Evolutionary conservation across 805 yeast species (phyloP).

Genomic region (Starmerella sirachaensis): DNA sequence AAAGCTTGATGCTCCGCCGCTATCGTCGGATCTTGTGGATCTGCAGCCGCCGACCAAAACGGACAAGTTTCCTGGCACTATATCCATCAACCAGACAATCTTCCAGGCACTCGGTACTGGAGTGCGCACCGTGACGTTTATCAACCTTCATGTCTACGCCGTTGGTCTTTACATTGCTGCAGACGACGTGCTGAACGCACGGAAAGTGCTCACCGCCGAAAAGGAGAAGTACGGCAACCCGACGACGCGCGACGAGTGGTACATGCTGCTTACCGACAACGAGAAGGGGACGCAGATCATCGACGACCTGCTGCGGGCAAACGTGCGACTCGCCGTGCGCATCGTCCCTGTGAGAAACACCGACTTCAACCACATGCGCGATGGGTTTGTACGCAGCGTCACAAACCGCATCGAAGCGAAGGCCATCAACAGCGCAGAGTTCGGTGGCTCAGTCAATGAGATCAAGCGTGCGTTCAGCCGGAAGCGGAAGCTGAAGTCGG

Average conservation of each 20-base stretch:
- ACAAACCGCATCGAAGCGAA: conserved; percentile 54
- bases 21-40: not conserved
- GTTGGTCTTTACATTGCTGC: conserved; percentile 67
- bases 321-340: conserved; percentile 55
- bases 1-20: conserved; percentile 4
- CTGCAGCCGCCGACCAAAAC: conserved; percentile 29
- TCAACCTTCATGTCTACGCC: conserved; percentile 75
- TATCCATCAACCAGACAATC: conserved; percentile 23
- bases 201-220: conserved; percentile 14
- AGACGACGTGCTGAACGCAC: conserved; percentile 34
- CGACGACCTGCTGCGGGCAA: conserved; percentile 43
- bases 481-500: conserved; percentile 63
- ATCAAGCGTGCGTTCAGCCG: conserved; percentile 49
- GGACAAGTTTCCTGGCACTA: conserved; percentile 27
- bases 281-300: conserved; percentile 42
- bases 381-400: conserved; percentile 75
- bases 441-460: conserved; percentile 56
- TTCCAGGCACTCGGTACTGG: conserved; percentile 68
- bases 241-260: conserved; percentile 7
- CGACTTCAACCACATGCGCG: conserved; percentile 78
- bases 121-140: conserved; percentile 68
- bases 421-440: conserved; percentile 33
- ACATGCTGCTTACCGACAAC: conserved; percentile 33
- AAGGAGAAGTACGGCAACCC: conserved; percentile 1
- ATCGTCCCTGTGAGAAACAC: conserved; percentile 83